Conservation (phyloP, 2,329 filamentous ascomycete genomes). For the Zarea fungicola region DNA sequence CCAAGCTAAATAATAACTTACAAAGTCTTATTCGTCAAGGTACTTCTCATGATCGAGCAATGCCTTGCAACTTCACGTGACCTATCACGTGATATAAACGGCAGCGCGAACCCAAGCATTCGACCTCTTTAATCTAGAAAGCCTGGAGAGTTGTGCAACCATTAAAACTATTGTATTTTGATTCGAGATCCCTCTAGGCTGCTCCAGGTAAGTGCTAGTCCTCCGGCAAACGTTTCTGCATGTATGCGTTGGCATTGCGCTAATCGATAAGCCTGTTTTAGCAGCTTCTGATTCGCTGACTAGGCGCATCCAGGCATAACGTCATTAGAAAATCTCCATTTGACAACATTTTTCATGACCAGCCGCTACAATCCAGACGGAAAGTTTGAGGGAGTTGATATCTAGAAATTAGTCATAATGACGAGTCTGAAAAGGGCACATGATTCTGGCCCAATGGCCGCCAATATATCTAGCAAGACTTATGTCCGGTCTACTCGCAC, state of each 20-base stretch:
- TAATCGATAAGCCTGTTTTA: conserved; percentile 28
- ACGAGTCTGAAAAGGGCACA: conserved; percentile 59
- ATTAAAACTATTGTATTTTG: neutral
- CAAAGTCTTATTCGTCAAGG: too few species aligned
- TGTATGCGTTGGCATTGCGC: conserved; percentile 10
- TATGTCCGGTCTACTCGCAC: conserved; percentile 92
- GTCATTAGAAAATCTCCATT: conserved; percentile 12
- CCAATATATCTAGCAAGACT: conserved; percentile 89
- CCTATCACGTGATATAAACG: neutral
- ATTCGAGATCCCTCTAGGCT: neutral
- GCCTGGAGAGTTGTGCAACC: neutral
- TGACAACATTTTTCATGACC: conserved; percentile 1
- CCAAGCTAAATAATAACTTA: neutral
- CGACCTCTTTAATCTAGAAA: neutral
- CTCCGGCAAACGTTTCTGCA: neutral
- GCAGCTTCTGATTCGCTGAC: conserved; percentile 19
- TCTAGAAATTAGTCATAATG: conserved; percentile 37
- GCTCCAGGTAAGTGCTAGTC: neutral
- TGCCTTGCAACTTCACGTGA: neutral
- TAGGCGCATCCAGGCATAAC: conserved; percentile 12
- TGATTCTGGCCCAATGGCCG: conserved; percentile 48
- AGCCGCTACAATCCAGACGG: neutral
- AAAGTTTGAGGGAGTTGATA: neutral
- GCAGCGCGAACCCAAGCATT: neutral
- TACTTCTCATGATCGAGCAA: too few species aligned